phyloP scores from a whole-genome alignment of 2,329 filamentous ascomycete species.

The Ophiognomonia clavigignenti-juglandacearum region DNA sequence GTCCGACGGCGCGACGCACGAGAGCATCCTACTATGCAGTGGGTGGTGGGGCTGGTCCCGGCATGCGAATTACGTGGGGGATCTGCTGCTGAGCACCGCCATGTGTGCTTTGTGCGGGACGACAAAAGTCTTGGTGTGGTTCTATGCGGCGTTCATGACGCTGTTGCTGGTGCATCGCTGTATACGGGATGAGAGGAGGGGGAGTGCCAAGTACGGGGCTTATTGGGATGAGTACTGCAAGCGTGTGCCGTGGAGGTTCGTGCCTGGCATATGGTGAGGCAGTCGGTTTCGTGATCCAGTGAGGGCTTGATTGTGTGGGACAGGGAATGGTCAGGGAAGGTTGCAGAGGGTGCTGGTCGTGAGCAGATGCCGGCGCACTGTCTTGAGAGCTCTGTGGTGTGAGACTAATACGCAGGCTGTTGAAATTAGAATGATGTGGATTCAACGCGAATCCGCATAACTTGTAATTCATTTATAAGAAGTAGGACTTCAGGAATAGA shows the following conservation, averaged over 20 bases:
- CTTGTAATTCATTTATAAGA: too few species aligned
- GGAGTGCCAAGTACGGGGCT: conserved; percentile 38
- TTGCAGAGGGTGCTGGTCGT: too few species aligned
- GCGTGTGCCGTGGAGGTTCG: conserved; percentile 35
- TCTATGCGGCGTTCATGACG: conserved; percentile 40
- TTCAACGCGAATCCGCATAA: too few species aligned
- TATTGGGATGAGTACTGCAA: conserved; percentile 38
- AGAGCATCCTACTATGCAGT: conserved; percentile 1
- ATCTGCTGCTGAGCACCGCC: conserved; percentile 25
- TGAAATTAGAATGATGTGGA: too few species aligned
- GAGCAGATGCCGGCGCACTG: too few species aligned
- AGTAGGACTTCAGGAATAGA: too few species aligned
- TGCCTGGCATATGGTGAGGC: conserved; percentile 23
- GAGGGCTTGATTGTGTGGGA: too few species aligned
- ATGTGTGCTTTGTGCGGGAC: conserved; percentile 37
- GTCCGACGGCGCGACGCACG: conserved; percentile 33
- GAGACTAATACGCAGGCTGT: too few species aligned
- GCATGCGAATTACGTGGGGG: conserved; percentile 1
- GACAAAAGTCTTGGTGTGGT: conserved; percentile 35
- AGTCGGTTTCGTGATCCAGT: too few species aligned
- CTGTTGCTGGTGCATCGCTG: conserved; percentile 39
- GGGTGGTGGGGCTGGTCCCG: conserved; percentile 1
- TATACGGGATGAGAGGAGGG: conserved; percentile 39
- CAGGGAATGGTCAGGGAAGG: too few species aligned
- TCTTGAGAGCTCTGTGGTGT: too few species aligned